Evolutionary conservation across 2,329 filamentous ascomycete genomes (phyloP).

Genomic region (Fusarium nematophilum): DNA sequence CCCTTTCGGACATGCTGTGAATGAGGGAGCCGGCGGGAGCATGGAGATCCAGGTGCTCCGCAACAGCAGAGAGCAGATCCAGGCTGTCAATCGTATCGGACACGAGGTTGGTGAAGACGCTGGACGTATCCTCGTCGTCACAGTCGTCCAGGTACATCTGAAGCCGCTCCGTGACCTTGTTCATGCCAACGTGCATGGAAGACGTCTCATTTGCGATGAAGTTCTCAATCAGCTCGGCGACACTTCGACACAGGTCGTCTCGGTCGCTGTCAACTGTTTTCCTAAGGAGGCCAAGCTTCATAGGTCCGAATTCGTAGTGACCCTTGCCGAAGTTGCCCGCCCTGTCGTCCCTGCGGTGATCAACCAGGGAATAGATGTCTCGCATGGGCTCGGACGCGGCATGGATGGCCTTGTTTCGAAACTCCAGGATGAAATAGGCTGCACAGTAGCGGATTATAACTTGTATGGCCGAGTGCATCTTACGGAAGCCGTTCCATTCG

Average conservation of each 20-base stretch:
- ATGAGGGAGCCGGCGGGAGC: not conserved
- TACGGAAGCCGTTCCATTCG: not conserved
- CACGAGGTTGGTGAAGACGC: slow-evolving; percentile 35
- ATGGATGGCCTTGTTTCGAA: slow-evolving; percentile 38
- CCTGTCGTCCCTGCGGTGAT: not conserved
- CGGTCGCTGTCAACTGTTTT: slow-evolving; percentile 3
- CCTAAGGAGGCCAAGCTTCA: slow-evolving; percentile 1
- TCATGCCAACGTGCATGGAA: slow-evolving; percentile 27
- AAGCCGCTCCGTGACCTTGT: slow-evolving; percentile 31
- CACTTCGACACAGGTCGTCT: slow-evolving; percentile 13
- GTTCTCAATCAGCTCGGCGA: slow-evolving; percentile 38
- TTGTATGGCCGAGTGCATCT: not conserved
- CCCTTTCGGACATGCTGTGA: not conserved
- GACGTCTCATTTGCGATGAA: slow-evolving; percentile 28
- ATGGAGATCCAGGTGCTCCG: slow-evolving; percentile 31
- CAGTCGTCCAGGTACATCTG: slow-evolving; percentile 32
- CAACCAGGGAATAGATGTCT: slow-evolving; percentile 13
- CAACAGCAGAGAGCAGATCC: slow-evolving; percentile 35
- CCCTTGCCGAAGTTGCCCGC: slow-evolving; percentile 5
- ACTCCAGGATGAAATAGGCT: slow-evolving; percentile 34
- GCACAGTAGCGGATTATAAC: slow-evolving; percentile 28
- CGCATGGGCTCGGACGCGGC: slow-evolving; percentile 33
- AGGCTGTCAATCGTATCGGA: slow-evolving; percentile 34
- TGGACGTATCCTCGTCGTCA: slow-evolving; percentile 12
- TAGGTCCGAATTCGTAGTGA: slow-evolving; percentile 2